Evolutionary conservation across 2,329 filamentous ascomycete genomes (phyloP).

Genomic region (Ampelomyces quisqualis): DNA sequence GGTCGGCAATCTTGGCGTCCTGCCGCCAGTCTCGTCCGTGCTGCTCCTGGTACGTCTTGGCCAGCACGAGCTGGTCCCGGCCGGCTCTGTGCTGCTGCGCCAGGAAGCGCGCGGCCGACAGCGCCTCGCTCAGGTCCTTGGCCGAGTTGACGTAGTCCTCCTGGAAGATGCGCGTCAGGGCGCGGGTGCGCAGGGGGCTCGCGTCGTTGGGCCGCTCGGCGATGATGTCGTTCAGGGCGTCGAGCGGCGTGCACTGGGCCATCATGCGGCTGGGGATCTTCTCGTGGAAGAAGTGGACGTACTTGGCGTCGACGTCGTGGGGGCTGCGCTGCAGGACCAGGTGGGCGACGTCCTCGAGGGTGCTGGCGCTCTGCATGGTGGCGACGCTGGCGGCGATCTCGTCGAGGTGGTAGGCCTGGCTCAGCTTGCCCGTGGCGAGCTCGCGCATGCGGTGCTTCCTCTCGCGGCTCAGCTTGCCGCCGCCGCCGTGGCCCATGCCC

Average conservation of each 20-base stretch:
- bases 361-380: slow-evolving; percentile 77
- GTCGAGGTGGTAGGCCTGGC: slow-evolving; percentile 75
- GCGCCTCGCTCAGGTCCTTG: slow-evolving; percentile 67
- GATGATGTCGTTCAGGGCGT: slow-evolving; percentile 68
- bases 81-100: slow-evolving; percentile 55
- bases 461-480: slow-evolving; percentile 71
- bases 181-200: slow-evolving; percentile 70
- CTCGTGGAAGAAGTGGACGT: slow-evolving; percentile 91
- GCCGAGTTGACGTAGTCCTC: slow-evolving; percentile 70
- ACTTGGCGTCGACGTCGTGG: slow-evolving; percentile 72
- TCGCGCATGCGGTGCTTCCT: slow-evolving; percentile 77
- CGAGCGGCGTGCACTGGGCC: slow-evolving; percentile 68
- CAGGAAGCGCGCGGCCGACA: slow-evolving; percentile 58
- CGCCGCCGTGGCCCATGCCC: slow-evolving; percentile 59
- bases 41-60: slow-evolving; percentile 46
- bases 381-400: slow-evolving; percentile 82
- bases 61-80: slow-evolving; percentile 56
- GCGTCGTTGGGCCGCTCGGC: slow-evolving; percentile 62
- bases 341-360: slow-evolving; percentile 73
- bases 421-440: slow-evolving; percentile 75
- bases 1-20: slow-evolving; percentile 57
- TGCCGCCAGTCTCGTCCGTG: slow-evolving; percentile 51
- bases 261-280: slow-evolving; percentile 78
- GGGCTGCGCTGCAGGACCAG: slow-evolving; percentile 70
- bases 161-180: slow-evolving; percentile 73